Evolutionary conservation across 768 basidiomycete species (phyloP), one percentile per base, ranked within the genome.

Genomic region (Auricularia sp.): DNA sequence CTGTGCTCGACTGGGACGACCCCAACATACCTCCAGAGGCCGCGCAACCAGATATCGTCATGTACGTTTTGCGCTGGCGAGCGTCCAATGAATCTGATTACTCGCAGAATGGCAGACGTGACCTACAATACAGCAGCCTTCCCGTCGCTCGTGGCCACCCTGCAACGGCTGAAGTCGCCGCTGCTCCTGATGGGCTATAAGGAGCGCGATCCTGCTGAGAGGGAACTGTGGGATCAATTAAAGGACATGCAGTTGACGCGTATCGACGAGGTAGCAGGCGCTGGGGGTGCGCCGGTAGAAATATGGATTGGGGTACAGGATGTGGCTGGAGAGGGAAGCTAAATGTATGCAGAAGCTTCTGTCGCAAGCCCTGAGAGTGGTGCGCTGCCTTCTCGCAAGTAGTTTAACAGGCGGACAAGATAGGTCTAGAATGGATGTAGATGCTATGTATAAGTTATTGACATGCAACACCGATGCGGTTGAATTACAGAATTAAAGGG

Each of bases 121-220:
- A 88, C 92, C 1, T 96, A 95, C 77, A 96, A 96, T 75, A 91
- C 90, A 0, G 77, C 85, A 1, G 88, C 91, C 1, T 97, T 96
- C 73, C 84, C 89, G 2, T 79, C 88, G 0, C 83, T 96, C 47
- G 74, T 92, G 16, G 75, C 76, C n/a, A 93, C 91, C 0, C 75
- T 96, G 29, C 74, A 77, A 3, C 71, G 74, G 2, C 77, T 94
- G 5, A 64, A n/a, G 2, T 76, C 78, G 0, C 81, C 83, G 1
- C 68, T 80, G 0, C 76, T 95, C 3, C 66, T 95, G 7, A 71
- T 96, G 61, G 91, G 91, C 3, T 95, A 94, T 77, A 94, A 96
- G 71, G 87, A 95, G 71, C 84, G 94, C 51, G 89, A 96, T 72
- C 69, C 77, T 0, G 83, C 82, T 0, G 94, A 97, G 75, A 76